Evolutionary conservation across 495 filamentous ascomycete species (phyloP).

Genomic region (Penicillium crystallinum): DNA sequence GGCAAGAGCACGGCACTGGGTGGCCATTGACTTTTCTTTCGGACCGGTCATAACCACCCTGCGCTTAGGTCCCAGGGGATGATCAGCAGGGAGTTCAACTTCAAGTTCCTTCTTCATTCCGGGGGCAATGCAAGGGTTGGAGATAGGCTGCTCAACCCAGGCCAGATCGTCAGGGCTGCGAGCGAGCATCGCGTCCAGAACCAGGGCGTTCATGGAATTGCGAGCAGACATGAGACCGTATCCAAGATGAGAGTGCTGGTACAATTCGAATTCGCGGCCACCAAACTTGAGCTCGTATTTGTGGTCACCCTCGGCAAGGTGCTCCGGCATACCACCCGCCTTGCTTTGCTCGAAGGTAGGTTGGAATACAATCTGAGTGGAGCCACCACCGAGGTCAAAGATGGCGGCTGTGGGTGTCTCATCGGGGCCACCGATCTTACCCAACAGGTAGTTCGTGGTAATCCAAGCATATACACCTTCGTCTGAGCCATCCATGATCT

Average conservation of each 20-base stretch:
- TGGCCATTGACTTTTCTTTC: conserved; percentile 55
- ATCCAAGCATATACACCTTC: conserved; percentile 99
- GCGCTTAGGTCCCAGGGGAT: conserved; percentile 54
- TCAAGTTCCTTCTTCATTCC: conserved; percentile 66
- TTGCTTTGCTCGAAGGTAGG: conserved; percentile 79
- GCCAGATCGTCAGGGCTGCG: conserved; percentile 43
- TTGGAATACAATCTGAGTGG: conserved; percentile 96
- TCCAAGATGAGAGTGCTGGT: conserved; percentile 96
- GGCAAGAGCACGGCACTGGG: conserved; percentile 83
- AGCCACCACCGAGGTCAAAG: conserved; percentile 94
- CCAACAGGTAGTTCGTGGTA: conserved; percentile 95
- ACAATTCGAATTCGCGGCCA: conserved; percentile 85
- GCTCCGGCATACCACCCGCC: conserved; percentile 81
- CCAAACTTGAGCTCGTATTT: conserved; percentile 92
- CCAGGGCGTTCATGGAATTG: conserved; percentile 68
- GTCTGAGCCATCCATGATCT: conserved; percentile 93
- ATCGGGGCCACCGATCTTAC: conserved; percentile 92
- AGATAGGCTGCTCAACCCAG: conserved; percentile 58
- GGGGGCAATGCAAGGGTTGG: conserved; percentile 84
- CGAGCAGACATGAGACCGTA: conserved; percentile 96
- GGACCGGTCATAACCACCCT: conserved; percentile 90
- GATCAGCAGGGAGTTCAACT: conserved; percentile 57
- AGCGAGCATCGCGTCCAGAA: conserved; percentile 60
- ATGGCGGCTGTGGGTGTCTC: conserved; percentile 86
- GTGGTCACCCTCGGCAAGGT: conserved; percentile 84